Evolutionary conservation across 495 filamentous ascomycete species (phyloP).

Genomic region (Daldinia concentrica): DNA sequence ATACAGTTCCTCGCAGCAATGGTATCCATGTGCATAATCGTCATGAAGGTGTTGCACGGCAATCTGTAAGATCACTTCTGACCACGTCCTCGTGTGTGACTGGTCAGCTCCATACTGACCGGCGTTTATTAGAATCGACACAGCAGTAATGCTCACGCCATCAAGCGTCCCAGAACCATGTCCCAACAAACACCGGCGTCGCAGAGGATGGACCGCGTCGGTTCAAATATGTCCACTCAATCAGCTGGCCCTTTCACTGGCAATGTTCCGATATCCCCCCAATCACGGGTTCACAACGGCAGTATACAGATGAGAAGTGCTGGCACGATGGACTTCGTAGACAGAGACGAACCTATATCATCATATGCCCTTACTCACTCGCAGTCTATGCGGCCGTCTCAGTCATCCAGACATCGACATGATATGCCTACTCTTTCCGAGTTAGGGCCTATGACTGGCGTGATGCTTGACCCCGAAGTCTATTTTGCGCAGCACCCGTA

Average conservation of each 20-base stretch:
- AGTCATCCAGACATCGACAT: slow-evolving; percentile 37
- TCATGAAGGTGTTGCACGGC: slow-evolving; percentile 37
- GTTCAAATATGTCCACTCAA: slow-evolving; percentile 45
- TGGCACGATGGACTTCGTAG: slow-evolving; percentile 35
- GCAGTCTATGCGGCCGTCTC: slow-evolving; percentile 38
- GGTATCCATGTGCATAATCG: slow-evolving; percentile 38
- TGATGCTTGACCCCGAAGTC: slow-evolving; percentile 41
- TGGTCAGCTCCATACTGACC: slow-evolving; percentile 39
- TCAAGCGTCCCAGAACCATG: slow-evolving; percentile 48
- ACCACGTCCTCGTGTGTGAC: slow-evolving; percentile 25
- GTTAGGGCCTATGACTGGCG: slow-evolving; percentile 32
- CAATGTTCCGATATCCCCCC: slow-evolving; percentile 40
- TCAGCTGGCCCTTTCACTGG: slow-evolving; percentile 46
- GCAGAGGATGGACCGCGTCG: slow-evolving; percentile 45
- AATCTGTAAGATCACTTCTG: slow-evolving; percentile 42
- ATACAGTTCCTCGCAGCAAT: slow-evolving; percentile 48
- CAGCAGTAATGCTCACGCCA: slow-evolving; percentile 35
- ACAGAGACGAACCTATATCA: slow-evolving; percentile 29
- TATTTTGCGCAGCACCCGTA: slow-evolving; percentile 41
- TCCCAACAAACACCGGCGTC: slow-evolving; percentile 44
- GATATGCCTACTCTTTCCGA: slow-evolving; percentile 39
- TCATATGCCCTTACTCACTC: slow-evolving; percentile 38
- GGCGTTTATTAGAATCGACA: slow-evolving; percentile 38
- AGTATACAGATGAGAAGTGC: slow-evolving; percentile 34
- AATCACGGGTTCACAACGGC: slow-evolving; percentile 24